phyloP scores from a whole-genome alignment of 164 flowering plant genomes.

The Paratinospora sagittata region DNA sequence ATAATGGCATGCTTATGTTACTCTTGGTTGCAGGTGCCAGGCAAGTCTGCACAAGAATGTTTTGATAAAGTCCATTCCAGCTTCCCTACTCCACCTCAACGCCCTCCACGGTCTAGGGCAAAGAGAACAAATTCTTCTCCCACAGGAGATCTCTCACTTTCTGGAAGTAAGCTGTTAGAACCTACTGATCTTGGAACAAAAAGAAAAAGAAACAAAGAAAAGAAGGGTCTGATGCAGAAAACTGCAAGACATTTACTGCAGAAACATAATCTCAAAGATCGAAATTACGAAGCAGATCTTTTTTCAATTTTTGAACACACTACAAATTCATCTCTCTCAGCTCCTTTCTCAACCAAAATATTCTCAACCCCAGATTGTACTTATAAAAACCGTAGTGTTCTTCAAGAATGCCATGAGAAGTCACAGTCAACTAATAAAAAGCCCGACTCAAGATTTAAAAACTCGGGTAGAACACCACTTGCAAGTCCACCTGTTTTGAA shows the following conservation, averaged over 20 bases:
- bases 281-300: constrained; percentile 46
- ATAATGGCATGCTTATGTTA: neutral
- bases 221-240: constrained; percentile 41
- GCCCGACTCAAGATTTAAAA: constrained; percentile 36
- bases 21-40: constrained; percentile 62
- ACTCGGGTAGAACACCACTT: constrained; percentile 23
- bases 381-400: constrained; percentile 19
- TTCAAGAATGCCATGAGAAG: constrained; percentile 24
- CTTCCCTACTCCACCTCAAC: constrained; percentile 53
- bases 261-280: constrained; percentile 38
- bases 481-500: constrained; percentile 76
- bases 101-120: constrained; percentile 48
- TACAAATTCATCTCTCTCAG: constrained; percentile 21
- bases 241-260: constrained; percentile 46
- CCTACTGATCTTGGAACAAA: constrained; percentile 28
- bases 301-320: constrained; percentile 62
- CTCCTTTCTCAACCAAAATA: constrained; percentile 9
- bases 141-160: constrained; percentile 26
- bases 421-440: constrained; percentile 32
- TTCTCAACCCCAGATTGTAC: constrained; percentile 40
- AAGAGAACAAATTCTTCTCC: constrained; percentile 27
- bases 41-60: constrained; percentile 88
- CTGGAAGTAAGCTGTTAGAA: constrained; percentile 55
- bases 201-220: constrained; percentile 31
- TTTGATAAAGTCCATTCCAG: constrained; percentile 62